These are phyloP conservation scores for Cornus suecica DNA, from an alignment of 148 eudicot species.

Conservation along the genomic window DNA sequence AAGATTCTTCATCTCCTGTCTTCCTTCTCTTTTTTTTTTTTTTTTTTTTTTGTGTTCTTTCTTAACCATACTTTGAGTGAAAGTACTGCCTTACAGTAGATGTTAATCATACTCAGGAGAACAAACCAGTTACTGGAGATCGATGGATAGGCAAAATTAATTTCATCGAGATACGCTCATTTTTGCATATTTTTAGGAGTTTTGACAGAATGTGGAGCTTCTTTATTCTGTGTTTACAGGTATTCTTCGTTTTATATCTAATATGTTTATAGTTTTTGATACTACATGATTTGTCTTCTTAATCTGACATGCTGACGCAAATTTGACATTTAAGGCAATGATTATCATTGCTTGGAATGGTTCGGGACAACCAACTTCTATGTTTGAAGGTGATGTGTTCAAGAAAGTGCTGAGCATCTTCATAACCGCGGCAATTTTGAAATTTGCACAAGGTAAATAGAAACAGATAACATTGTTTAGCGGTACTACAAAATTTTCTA, in stretches of 20 bases:
- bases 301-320: slow-evolving; percentile 7
- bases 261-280: neutral
- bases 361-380: slow-evolving; percentile 35
- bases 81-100: neutral
- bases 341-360: slow-evolving; percentile 69
- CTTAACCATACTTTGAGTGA: neutral
- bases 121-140: slow-evolving; percentile 28
- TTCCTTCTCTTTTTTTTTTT: neutral
- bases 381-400: slow-evolving; percentile 46
- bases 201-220: slow-evolving; percentile 75
- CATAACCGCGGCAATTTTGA: slow-evolving; percentile 59
- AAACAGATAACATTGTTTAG: slow-evolving; percentile 4
- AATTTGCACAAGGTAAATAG: slow-evolving; percentile 46
- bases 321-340: slow-evolving; percentile 45
- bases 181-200: slow-evolving; percentile 73
- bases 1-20: neutral
- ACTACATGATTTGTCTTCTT: neutral
- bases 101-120: slow-evolving; percentile 28
- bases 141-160: slow-evolving; percentile 58
- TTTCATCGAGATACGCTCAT: slow-evolving; percentile 64
- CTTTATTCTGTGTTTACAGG: slow-evolving; percentile 59
- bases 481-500: neutral
- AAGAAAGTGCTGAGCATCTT: slow-evolving; percentile 58
- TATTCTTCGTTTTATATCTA: slow-evolving; percentile 10
- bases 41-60: too few species aligned